phyloP scores from a whole-genome alignment of 352 stramenopile species.

The Globisporangium rhizosaccharum region DNA sequence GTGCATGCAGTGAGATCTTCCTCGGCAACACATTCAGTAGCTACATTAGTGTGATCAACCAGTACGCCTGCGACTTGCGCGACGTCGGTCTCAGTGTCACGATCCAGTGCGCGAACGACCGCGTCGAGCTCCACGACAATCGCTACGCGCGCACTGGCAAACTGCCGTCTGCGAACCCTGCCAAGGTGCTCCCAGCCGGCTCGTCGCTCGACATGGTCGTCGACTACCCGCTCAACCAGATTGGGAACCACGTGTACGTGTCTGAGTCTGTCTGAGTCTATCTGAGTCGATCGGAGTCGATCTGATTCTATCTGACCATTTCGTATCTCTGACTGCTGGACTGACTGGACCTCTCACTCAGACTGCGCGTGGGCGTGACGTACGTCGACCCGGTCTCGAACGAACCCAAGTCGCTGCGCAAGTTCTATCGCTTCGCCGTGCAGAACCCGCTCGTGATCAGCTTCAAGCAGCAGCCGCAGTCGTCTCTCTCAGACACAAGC shows the following conservation, averaged over 20 bases:
- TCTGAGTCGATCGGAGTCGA: neutral
- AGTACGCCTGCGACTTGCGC: conserved; percentile 70
- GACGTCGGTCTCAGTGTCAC: conserved; percentile 78
- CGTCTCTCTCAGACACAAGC: conserved; percentile 26
- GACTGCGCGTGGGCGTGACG: conserved; percentile 68
- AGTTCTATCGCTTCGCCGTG: conserved; percentile 90
- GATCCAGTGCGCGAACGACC: conserved; percentile 83
- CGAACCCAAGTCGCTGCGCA: conserved; percentile 83
- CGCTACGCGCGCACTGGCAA: conserved; percentile 63
- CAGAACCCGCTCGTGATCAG: conserved; percentile 86
- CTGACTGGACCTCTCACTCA: neutral
- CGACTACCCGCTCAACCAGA: conserved; percentile 86
- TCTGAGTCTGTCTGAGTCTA: neutral
- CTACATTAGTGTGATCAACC: conserved; percentile 92
- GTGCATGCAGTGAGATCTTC: conserved; percentile 77
- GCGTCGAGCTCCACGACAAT: conserved; percentile 76
- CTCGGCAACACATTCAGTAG: conserved; percentile 90
- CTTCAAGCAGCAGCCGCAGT: conserved; percentile 64
- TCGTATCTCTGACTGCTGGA: neutral
- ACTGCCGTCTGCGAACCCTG: conserved; percentile 69
- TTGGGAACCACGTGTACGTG: conserved; percentile 76
- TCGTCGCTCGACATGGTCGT: conserved; percentile 90
- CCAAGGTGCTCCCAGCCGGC: conserved; percentile 53
- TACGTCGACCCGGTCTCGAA: conserved; percentile 72
- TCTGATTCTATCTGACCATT: neutral